Conservation (phyloP, 306 rosid species). For the Heteromeles arbutifolia region DNA sequence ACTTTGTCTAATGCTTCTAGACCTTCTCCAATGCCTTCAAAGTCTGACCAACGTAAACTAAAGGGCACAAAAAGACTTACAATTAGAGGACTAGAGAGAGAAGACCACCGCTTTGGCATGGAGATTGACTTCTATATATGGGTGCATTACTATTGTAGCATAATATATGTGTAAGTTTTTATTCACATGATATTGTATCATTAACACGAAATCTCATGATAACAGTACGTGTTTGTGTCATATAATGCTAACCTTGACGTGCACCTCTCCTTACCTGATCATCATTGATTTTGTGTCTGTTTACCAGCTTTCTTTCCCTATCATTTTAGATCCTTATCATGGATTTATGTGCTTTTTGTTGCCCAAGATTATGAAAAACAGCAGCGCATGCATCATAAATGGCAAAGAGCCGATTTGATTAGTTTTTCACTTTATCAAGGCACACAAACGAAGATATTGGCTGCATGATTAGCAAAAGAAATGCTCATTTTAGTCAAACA, state of each 20-base stretch:
- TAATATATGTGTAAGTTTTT: background rate
- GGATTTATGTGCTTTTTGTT: background rate
- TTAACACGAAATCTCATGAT: too few relatives aligned
- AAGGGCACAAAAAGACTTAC: background rate
- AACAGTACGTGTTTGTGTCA: too few relatives aligned
- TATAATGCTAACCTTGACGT: background rate
- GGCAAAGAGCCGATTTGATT: background rate
- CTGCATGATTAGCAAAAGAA: background rate
- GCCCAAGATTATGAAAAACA: background rate
- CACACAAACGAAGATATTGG: background rate
- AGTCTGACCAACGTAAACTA: background rate
- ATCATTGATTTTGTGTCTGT: background rate
- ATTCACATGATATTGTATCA: too few relatives aligned
- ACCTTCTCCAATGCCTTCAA: background rate
- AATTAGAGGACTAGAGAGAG: background rate
- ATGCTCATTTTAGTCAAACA: background rate
- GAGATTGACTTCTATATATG: too few relatives aligned
- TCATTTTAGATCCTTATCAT: background rate
- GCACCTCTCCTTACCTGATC: background rate
- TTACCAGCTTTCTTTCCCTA: background rate
- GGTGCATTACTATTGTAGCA: background rate
- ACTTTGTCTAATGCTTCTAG: background rate
- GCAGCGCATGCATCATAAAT: background rate
- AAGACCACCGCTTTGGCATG: background rate
- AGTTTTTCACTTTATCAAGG: background rate